Evolutionary conservation across 306 rosid genomes (phyloP).

Genomic region (Pachyrhizus erosus): DNA sequence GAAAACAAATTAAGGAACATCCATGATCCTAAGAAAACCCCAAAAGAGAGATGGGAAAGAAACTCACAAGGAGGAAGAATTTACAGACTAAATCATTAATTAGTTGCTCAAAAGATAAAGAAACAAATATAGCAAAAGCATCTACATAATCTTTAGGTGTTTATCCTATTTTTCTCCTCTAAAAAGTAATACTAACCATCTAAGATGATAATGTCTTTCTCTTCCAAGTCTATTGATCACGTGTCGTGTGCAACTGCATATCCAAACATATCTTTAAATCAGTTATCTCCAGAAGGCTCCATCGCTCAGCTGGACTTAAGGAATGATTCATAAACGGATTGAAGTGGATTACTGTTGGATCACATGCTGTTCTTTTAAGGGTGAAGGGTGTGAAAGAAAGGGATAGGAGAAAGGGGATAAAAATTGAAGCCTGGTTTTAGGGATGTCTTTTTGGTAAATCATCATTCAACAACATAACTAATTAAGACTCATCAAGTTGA

Average conservation of each 20-base stretch:
- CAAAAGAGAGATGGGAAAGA: constrained; percentile 15
- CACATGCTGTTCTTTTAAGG: constrained; percentile 2
- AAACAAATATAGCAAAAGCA: constrained; percentile 11
- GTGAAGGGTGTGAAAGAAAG: background rate
- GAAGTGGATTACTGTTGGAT: constrained; percentile 29
- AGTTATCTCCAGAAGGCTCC: background rate
- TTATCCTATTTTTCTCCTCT: background rate
- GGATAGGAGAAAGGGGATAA: background rate
- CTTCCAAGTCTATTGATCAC: constrained; percentile 26
- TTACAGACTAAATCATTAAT: background rate
- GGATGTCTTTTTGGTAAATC: constrained; percentile 27
- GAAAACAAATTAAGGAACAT: background rate
- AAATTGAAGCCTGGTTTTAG: constrained; percentile 29
- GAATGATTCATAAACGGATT: background rate
- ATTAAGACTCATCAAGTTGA: constrained; percentile 17
- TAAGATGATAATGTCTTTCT: constrained; percentile 18
- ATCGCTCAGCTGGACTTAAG: background rate
- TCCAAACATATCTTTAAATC: constrained; percentile 29
- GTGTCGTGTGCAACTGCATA: constrained; percentile 31
- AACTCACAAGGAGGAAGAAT: constrained; percentile 11
- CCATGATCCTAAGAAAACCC: constrained; percentile 7
- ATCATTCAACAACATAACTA: constrained; percentile 28
- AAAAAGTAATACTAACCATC: constrained; percentile 41
- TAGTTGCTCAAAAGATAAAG: background rate
- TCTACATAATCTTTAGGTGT: background rate